Base-by-base conservation (phyloP, 2,329 filamentous ascomycete genomes). In the Bimuria novae-zelandiae region DNA sequence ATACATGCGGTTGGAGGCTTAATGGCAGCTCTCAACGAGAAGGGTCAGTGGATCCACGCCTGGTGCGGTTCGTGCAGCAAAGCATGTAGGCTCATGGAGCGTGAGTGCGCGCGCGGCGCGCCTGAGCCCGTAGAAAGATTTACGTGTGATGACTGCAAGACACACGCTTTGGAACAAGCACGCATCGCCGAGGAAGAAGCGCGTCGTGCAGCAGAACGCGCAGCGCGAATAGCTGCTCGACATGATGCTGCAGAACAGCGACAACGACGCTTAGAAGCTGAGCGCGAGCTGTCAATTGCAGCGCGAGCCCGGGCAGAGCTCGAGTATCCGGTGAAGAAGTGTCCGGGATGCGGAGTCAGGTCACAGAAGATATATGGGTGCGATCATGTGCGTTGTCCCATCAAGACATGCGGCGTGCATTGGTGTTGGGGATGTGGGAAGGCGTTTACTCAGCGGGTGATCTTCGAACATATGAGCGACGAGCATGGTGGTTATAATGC, bases 1-100 rank as follows among this genome's bases (percentile, higher is more conserved):
- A 66, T 72, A 8, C 67, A 72, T 3, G 64, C 64, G 1, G 63
- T 82, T 3, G 72, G 68, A 1, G 69, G 76, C 30, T 53, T 80
- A 21, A 60, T 60, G 2, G 59, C 61, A 1, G 80, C 78, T 0
- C 68, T 81, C 0, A 60, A 71, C 2, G 72, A 79, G 11, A 57
- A 68, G 1, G 79, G 74, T 2, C 66, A 64, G 1, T 80, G 75
- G 74, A 76, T 81, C 47, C 79, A 82, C 39, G 78, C 75, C 0
- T 80, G 77, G 79, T 84, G 82, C 57, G 52, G 29, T 2, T 62
- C 55, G 3, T 82, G 80, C 49, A 72, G 71, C 3, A 66, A 68
- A 10, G 80, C 80, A 3, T 75, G 72, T 56, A 68, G 68, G 51
- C 75, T 72, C 45, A 68, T 77, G 16, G 76, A 78, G 57, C 67